A percentile compares a stretch with the other conserved stretches of the same genome.
These are phyloP conservation scores for Xylaria sp. DNA, from an alignment of 2,329 filamentous ascomycete species.

Conservation along the genomic window DNA sequence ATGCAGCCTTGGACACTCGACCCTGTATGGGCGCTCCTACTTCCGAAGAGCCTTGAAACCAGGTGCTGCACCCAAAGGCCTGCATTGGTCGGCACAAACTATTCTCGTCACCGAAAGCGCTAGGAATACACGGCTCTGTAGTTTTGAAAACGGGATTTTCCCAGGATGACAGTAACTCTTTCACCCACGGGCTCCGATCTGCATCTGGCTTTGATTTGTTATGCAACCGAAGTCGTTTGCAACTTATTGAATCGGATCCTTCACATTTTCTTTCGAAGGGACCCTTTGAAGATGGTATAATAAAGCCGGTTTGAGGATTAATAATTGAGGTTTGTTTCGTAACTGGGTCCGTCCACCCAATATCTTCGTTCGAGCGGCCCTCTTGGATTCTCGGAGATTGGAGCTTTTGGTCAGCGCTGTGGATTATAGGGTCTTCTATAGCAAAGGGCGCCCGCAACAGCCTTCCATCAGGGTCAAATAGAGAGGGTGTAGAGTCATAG, in stretches of 20 bases:
- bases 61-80: conserved; percentile 26
- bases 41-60: conserved; percentile 34
- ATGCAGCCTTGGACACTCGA: conserved; percentile 69
- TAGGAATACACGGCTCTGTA: conserved; percentile 58
- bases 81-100: conserved; percentile 38
- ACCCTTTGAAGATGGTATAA: conserved; percentile 45
- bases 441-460: conserved; percentile 43
- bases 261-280: conserved; percentile 49
- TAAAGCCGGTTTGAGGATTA: conserved; percentile 66
- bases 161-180: conserved; percentile 71
- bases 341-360: conserved; percentile 70
- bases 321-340: conserved; percentile 63
- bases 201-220: conserved; percentile 31
- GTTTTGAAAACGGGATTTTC: conserved; percentile 78
- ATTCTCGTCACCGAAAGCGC: conserved; percentile 47
- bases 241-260: conserved; percentile 14
- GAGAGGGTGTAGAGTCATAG: conserved; percentile 28
- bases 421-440: conserved; percentile 9
- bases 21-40: conserved; percentile 49
- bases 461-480: conserved; percentile 43
- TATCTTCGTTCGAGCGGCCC: conserved; percentile 44
- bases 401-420: conserved; percentile 13
- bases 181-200: conserved; percentile 63
- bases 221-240: conserved; percentile 35
- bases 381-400: conserved; percentile 3